These are phyloP conservation scores for Penicillium sp. DNA, from an alignment of 2,329 filamentous ascomycete species.

Conservation along the genomic window DNA sequence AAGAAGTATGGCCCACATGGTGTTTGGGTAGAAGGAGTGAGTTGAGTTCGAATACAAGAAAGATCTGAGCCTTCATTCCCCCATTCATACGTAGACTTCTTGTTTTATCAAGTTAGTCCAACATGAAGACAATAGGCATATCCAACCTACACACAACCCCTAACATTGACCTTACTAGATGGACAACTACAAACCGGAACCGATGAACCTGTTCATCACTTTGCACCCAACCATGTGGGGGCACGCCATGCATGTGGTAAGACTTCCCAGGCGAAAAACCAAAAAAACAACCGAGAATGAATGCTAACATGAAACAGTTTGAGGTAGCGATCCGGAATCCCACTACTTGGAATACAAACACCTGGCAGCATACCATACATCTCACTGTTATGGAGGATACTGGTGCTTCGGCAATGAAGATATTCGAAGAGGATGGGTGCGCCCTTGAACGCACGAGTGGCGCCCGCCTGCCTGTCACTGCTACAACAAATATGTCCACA, in stretches of 20 bases:
- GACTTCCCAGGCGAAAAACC: background rate
- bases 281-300: too few relatives aligned
- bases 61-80: background rate
- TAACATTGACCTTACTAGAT: background rate
- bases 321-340: background rate
- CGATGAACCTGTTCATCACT: background rate
- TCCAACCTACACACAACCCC: background rate
- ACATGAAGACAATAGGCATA: background rate
- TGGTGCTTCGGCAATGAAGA: background rate
- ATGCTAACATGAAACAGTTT: background rate
- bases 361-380: background rate
- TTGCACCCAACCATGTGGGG: accelerated
- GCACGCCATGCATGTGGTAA: background rate
- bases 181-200: background rate
- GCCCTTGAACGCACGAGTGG: background rate
- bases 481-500: background rate
- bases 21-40: conserved; percentile 3
- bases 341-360: background rate
- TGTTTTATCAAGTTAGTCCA: background rate
- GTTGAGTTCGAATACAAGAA: background rate
- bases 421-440: background rate
- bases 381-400: background rate
- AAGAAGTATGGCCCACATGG: background rate
- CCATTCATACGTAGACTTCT: background rate
- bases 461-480: background rate